Evolutionary conservation across 208 protist genomes (phyloP), one percentile per base, ranked within the genome.

Genomic region (Trypanosoma congolense): DNA sequence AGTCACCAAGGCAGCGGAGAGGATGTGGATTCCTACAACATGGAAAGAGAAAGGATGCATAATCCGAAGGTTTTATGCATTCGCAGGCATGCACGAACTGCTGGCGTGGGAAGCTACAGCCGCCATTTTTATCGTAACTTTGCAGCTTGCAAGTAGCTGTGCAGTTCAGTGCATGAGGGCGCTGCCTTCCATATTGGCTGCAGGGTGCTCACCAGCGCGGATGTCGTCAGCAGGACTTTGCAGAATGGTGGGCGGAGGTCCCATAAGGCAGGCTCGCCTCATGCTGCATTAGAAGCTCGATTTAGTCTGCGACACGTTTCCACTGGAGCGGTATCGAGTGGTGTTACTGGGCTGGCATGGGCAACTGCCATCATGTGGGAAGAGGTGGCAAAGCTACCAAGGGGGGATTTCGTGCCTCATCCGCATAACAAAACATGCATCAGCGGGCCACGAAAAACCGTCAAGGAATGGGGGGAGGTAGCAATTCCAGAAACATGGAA

Each of bases 341-440:
- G 52, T 38, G 16, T 24, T 57, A 29, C n/a, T n/a, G 1, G 52
- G 46, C n/a, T 57, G 22, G 6, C 52, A 4, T 33, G 52, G 18
- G 38, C 30, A 4, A 19, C 52, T 3, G 52, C 52, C 0, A 57
- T 31, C 22, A 10, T 18, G 2, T 47, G 52, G 52, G 38, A 18
- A 43, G 31, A 57, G 46, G 46, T 57, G 10, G 36, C 52, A 21
- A 0, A 33, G 31, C 52, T 57, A 30, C 52, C 43, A 57, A 26
- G 46, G 22, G 12, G 46, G 43, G 33, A 31, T 33, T 47, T 57
- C 14, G 22, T 47, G 10, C 52, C 38, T 10, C 38, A 57, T 21
- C 12, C 33, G 14, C 10, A 57, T 31, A 28, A 43, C 21, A 10
- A 10, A 46, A 38, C 12, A 6, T 12, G 33, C 12, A 38, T 38